Percentiles rank a stretch among this genome's conserved stretches.
These are phyloP conservation scores for Spathaspora boniae DNA, from an alignment of 805 yeast genomes.

Conservation along the genomic window DNA sequence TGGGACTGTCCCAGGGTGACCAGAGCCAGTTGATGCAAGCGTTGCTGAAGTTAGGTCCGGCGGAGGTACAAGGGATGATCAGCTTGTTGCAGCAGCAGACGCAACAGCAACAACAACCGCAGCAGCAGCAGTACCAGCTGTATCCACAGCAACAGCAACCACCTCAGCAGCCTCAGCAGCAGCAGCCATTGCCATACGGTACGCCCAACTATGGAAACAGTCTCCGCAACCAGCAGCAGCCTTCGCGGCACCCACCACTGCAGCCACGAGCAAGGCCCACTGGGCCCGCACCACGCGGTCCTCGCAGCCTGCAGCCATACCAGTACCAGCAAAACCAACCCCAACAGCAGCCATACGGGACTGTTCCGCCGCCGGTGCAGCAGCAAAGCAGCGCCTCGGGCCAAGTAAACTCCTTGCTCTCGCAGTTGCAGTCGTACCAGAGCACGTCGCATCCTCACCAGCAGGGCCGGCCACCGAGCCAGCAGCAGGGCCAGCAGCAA, in stretches of 20 bases:
- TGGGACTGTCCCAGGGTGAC: conserved; percentile 4
- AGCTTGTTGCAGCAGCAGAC: conserved; percentile 25
- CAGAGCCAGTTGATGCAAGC: conserved; percentile 11
- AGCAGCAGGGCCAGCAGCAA: conserved; percentile 9
- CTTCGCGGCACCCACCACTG: no score
- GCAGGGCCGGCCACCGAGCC: conserved; percentile 11
- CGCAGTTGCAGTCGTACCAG: conserved; percentile 20
- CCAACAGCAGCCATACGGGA: conserved; percentile 14
- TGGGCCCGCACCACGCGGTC: conserved; percentile 7
- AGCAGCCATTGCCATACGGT: conserved; percentile 5
- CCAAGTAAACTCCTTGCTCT: conserved; percentile 25
- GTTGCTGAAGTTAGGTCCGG: conserved; percentile 27
- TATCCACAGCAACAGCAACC: conserved; percentile 11
- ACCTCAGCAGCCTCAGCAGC: conserved; percentile 10
- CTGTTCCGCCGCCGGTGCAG: conserved; percentile 12
- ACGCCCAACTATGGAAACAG: conserved; percentile 3
- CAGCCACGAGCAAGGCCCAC: conserved; percentile 8
- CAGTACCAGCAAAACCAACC: conserved; percentile 1
- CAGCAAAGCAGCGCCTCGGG: conserved; percentile 13
- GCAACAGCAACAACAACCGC: conserved; percentile 22
- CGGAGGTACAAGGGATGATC: conserved; percentile 31
- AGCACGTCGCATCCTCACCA: conserved; percentile 8
- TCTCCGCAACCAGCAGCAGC: conserved; percentile 8
- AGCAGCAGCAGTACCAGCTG: conserved; percentile 10
- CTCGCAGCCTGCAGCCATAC: neutral